A percentile compares a stretch with the other conserved stretches of the same genome.
phyloP scores from a whole-genome alignment of 345 rosid genomes.

The Citrus hindsii region DNA sequence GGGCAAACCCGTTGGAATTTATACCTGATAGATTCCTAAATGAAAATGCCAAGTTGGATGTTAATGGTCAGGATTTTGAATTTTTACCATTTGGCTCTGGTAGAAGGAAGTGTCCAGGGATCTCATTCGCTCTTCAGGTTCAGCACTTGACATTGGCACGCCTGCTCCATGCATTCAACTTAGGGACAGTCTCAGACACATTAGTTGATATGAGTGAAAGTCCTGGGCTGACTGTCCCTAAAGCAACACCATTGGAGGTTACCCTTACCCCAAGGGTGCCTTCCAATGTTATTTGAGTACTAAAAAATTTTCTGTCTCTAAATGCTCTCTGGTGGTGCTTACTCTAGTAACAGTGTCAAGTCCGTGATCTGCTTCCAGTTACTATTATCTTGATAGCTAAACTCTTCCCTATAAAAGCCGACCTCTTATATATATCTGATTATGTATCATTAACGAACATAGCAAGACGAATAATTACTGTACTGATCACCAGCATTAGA shows the following conservation, averaged over 20 bases:
- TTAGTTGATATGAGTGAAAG: conserved; percentile 27
- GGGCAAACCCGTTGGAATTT: conserved; percentile 20
- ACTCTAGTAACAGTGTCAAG: background rate
- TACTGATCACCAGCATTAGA: background rate
- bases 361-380: background rate
- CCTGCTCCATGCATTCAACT: conserved; percentile 27
- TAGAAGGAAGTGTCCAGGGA: conserved; percentile 34
- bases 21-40: conserved; percentile 29
- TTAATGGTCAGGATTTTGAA: conserved; percentile 24
- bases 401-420: background rate
- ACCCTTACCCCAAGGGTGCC: conserved; percentile 19
- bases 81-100: conserved; percentile 31
- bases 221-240: conserved; percentile 23
- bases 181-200: background rate
- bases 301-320: background rate
- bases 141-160: conserved; percentile 22
- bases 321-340: background rate
- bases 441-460: background rate
- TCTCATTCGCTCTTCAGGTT: conserved; percentile 22
- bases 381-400: background rate
- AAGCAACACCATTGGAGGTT: conserved; percentile 27
- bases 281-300: background rate
- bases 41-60: conserved; percentile 11
- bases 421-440: background rate
- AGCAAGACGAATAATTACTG: background rate